A percentile compares a stretch with the other conserved stretches of the same genome.
These are phyloP conservation scores for Afroboletus lepidellus DNA, from an alignment of 1,284 basidiomycete genomes.

Conservation along the genomic window DNA sequence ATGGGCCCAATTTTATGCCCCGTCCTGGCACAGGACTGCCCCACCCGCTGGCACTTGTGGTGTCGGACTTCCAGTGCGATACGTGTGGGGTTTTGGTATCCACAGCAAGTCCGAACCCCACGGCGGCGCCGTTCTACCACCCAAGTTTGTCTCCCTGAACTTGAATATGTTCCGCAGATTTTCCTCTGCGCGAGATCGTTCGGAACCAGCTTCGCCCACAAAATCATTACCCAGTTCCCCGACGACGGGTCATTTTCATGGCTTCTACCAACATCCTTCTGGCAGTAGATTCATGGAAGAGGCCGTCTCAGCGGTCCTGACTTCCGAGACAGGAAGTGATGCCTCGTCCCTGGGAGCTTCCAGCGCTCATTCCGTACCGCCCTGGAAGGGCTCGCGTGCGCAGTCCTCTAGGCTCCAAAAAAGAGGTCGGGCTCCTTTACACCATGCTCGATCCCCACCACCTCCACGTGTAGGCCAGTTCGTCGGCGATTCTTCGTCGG, in stretches of 20 bases:
- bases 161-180: conserved; percentile 24
- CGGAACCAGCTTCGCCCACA: conserved; percentile 10
- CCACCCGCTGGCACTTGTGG: background rate
- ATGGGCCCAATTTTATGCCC: background rate
- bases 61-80: background rate
- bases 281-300: conserved; percentile 34
- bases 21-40: background rate
- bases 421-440: conserved; percentile 7
- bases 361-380: conserved; percentile 3
- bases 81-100: background rate
- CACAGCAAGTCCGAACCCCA: conserved; percentile 1
- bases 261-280: conserved; percentile 19
- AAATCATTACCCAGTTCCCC: conserved; percentile 22
- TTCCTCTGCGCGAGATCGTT: conserved; percentile 12
- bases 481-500: conserved; percentile 7
- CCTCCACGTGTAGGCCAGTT: background rate
- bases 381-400: conserved; percentile 3
- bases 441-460: background rate
- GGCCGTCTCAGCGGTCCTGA: conserved; percentile 25
- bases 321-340: conserved; percentile 26
- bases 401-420: conserved; percentile 22
- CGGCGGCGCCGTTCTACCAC: background rate
- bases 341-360: conserved; percentile 3
- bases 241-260: background rate
- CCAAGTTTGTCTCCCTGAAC: background rate